Percentiles rank a stretch among this genome's conserved stretches.
These are phyloP conservation scores for Aspergillus arachidicola DNA, from an alignment of 2,329 filamentous ascomycete genomes.

Conservation along the genomic window DNA sequence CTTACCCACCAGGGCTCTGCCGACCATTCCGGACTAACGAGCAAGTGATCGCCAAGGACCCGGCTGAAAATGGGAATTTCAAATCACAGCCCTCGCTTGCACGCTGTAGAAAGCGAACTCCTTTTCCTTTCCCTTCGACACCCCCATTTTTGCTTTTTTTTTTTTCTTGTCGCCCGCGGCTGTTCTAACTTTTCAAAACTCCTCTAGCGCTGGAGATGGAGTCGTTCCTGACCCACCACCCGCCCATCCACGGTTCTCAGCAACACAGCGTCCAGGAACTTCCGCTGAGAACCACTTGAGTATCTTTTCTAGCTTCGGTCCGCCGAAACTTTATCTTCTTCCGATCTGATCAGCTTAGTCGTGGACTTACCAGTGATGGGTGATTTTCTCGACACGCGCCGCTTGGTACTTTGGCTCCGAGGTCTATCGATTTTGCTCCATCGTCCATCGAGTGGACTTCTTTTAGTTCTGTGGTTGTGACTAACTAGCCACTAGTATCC, in stretches of 20 bases:
- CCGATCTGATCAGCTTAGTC: not conserved
- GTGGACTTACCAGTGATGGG: not conserved
- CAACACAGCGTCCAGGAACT: conserved; percentile 1
- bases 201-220: not conserved
- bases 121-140: not conserved
- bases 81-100: conserved; percentile 8
- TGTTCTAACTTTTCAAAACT: not conserved
- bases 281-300: not conserved
- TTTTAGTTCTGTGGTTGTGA: not conserved
- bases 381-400: not conserved
- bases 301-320: not conserved
- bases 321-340: not conserved
- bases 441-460: not conserved
- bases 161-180: not conserved
- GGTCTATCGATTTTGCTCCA: not conserved
- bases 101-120: not conserved
- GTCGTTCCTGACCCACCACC: not conserved
- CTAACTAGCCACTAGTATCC: not conserved
- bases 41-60: conserved; percentile 4
- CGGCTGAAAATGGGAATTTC: not conserved
- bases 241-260: not conserved
- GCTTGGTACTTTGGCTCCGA: not conserved
- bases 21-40: not conserved
- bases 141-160: not conserved
- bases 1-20: not conserved